Conservation (phyloP, 2,329 filamentous ascomycete species). For the Neonectria punicea region DNA sequence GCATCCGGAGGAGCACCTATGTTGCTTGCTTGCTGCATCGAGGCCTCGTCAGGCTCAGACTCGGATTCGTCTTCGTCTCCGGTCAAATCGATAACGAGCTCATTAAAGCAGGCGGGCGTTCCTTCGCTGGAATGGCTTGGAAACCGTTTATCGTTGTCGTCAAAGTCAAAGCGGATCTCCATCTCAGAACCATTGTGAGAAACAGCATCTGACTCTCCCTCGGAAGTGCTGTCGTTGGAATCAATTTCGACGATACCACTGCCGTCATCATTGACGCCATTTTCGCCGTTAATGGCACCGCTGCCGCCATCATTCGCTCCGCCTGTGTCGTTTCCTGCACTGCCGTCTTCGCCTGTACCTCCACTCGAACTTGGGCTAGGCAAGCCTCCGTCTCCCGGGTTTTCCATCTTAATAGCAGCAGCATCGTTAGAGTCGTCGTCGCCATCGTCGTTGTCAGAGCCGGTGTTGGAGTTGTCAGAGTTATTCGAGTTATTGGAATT, state of each 20-base stretch:
- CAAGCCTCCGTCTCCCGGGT: too few species aligned
- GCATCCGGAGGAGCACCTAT: neutral
- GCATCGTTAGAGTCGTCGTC: too few species aligned
- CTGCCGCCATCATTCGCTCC: neutral
- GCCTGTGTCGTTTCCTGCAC: neutral
- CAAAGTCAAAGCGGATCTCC: constrained; percentile 8
- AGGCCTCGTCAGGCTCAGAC: neutral
- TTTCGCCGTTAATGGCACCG: too few species aligned
- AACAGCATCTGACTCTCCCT: neutral
- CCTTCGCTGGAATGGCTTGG: neutral
- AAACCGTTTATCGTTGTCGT: neutral
- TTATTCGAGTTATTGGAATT: neutral
- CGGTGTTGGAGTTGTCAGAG: too few species aligned
- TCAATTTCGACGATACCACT: neutral
- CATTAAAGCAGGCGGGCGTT: neutral
- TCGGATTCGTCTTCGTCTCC: neutral
- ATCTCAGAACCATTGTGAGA: neutral
- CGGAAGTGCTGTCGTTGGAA: neutral
- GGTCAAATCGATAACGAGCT: constrained; percentile 13
- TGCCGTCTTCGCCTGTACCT: neutral
- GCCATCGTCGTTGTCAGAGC: too few species aligned
- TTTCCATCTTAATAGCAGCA: too few species aligned
- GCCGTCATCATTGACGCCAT: neutral
- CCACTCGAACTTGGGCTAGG: neutral
- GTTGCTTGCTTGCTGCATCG: neutral